Evolutionary conservation across 2,329 filamentous ascomycete genomes (phyloP).

Genomic region (Fusarium multiceps): DNA sequence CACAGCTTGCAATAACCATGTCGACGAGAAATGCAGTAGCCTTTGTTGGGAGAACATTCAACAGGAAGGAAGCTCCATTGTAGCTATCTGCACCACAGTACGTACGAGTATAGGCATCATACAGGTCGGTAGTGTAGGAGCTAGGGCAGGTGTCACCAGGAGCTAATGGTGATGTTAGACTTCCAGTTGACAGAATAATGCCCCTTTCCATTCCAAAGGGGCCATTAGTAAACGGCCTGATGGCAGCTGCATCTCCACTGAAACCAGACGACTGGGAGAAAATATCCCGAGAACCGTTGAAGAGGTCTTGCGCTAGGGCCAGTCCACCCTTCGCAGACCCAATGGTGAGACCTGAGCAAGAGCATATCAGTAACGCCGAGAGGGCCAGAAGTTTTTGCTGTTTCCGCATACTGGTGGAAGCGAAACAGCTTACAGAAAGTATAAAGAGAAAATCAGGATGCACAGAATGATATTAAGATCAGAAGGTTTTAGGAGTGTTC

Average conservation of each 20-base stretch:
- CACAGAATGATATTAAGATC: rapidly evolving
- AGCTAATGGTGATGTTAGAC: not conserved
- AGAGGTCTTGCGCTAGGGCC: not conserved
- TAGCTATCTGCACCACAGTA: not conserved
- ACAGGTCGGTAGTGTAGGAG: not conserved
- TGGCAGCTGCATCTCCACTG: not conserved
- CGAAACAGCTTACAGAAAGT: not conserved
- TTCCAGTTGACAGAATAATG: not conserved
- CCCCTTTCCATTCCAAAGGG: not conserved
- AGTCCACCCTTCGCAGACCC: not conserved
- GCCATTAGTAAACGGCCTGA: not conserved
- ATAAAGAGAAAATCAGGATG: rapidly evolving
- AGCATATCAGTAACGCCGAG: not conserved
- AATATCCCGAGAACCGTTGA: not conserved
- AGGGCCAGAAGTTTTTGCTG: not conserved
- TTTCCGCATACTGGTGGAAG: not conserved
- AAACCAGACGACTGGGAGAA: not conserved
- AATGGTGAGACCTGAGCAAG: not conserved
- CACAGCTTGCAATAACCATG: not conserved
- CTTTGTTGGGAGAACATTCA: not conserved
- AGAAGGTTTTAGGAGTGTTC: not conserved
- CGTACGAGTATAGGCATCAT: not conserved
- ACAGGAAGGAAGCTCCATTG: not conserved
- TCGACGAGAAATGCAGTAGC: not conserved
- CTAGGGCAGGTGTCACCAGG: not conserved